Evolutionary conservation across 108 stramenopile genomes (phyloP).

Genomic region (Skeletonema tropicum): DNA sequence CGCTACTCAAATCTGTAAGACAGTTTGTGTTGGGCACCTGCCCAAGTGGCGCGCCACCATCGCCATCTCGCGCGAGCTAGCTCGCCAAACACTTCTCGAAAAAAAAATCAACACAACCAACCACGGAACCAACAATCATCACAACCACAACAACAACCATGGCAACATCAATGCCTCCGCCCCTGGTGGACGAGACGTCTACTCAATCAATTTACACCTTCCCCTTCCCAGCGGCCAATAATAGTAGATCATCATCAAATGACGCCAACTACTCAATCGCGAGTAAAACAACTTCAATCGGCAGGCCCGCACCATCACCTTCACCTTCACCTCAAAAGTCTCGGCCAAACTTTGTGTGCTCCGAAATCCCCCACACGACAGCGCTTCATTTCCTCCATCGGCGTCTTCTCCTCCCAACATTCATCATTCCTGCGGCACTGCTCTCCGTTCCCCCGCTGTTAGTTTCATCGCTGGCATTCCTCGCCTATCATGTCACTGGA

Average conservation of each 20-base stretch:
- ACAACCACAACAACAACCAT: not conserved
- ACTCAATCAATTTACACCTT: conserved; percentile 28
- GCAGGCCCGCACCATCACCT: conserved; percentile 2
- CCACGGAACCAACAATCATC: not conserved
- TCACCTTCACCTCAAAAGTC: not conserved
- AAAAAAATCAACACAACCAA: not conserved
- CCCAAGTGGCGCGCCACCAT: too few relatives aligned
- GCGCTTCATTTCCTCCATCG: conserved; percentile 27
- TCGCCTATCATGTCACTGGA: conserved; percentile 2
- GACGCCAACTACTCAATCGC: conserved; percentile 1
- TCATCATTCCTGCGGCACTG: conserved; percentile 14
- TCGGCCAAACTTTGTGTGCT: conserved; percentile 22
- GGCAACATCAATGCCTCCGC: conserved; percentile 19
- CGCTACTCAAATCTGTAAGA: too few relatives aligned
- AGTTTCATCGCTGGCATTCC: not conserved
- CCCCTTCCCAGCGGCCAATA: conserved; percentile 1
- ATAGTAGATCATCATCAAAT: not conserved
- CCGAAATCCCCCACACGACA: conserved; percentile 11
- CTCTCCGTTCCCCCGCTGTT: conserved; percentile 15
- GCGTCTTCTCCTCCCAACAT: conserved; percentile 23
- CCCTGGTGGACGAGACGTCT: conserved; percentile 4
- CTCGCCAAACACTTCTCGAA: too few relatives aligned
- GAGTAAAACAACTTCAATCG: not conserved
- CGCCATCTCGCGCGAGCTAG: too few relatives aligned
- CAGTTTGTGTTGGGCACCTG: too few relatives aligned